A percentile compares a stretch with the other conserved stretches of the same genome.
Evolutionary conservation across 768 basidiomycete genomes (phyloP).

Genomic region (Dioszegia crocea): DNA sequence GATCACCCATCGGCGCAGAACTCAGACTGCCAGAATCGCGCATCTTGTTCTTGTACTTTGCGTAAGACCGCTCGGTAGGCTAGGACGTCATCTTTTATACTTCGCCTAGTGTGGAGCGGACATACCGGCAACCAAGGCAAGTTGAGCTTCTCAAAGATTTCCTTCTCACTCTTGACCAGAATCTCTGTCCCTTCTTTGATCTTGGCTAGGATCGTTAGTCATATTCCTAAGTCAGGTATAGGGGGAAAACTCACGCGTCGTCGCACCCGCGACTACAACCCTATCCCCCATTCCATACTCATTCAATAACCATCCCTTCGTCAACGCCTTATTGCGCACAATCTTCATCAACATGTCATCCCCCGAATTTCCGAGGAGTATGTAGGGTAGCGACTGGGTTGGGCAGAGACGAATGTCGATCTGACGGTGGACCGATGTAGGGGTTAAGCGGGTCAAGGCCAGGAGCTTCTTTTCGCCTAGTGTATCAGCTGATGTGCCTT

Average conservation of each 20-base stretch:
- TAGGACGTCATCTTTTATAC: not conserved
- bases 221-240: not conserved
- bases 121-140: conserved; percentile 31
- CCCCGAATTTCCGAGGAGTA: conserved; percentile 46
- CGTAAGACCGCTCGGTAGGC: conserved; percentile 29
- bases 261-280: not conserved
- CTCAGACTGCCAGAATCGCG: not conserved
- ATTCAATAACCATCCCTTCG: conserved; percentile 40
- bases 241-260: not conserved
- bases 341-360: conserved; percentile 45
- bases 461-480: conserved; percentile 41
- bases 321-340: conserved; percentile 27
- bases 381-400: conserved; percentile 32
- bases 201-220: conserved; percentile 16
- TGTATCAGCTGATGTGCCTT: not conserved
- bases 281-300: conserved; percentile 45
- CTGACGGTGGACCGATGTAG: conserved; percentile 27
- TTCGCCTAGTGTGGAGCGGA: not conserved
- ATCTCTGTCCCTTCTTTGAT: conserved; percentile 33
- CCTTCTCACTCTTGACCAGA: conserved; percentile 35
- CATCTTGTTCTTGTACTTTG: conserved; percentile 23
- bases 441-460: conserved; percentile 32
- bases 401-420: conserved; percentile 46
- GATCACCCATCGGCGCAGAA: too few species aligned
- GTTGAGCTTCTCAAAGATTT: conserved; percentile 42